Percentiles rank a stretch among this genome's conserved stretches.
Conservation (phyloP, 345 rosid species). For the Populus nigra region DNA sequence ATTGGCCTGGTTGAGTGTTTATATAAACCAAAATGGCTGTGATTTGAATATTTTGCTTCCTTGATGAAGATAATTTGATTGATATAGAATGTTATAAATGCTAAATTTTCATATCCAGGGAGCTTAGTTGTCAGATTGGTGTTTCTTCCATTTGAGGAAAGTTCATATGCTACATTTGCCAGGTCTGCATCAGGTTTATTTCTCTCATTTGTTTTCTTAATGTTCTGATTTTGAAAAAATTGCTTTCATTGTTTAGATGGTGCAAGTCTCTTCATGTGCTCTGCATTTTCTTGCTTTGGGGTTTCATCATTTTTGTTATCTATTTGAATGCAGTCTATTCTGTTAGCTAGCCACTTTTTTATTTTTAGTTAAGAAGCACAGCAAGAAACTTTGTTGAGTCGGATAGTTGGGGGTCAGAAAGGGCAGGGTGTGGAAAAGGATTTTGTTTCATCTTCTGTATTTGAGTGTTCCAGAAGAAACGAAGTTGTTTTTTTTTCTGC, state of each 20-base stretch:
- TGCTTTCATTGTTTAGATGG: not conserved
- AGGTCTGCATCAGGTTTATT: constrained; percentile 94
- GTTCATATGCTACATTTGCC: constrained; percentile 91
- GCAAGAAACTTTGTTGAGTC: not conserved
- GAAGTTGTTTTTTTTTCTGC: not conserved
- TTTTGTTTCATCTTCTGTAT: not conserved
- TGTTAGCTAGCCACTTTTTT: not conserved
- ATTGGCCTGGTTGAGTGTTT: constrained; percentile 1
- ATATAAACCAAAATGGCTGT: constrained; percentile 12
- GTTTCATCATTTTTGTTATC: not conserved
- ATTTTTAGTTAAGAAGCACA: not conserved
- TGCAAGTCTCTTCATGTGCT: not conserved
- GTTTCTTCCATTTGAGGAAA: constrained; percentile 96
- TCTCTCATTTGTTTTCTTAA: constrained; percentile 36
- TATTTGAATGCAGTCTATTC: not conserved
- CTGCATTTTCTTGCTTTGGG: constrained; percentile 3
- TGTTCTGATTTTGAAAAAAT: not conserved
- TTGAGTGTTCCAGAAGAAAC: not conserved
- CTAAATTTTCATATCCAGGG: constrained; percentile 44
- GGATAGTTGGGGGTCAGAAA: not conserved
- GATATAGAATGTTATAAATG: constrained; percentile 7
- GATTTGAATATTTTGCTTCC: constrained; percentile 10
- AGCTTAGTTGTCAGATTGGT: constrained; percentile 93
- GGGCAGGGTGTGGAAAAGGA: not conserved
- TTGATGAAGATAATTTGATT: constrained; percentile 4